Base-by-base conservation (phyloP, 2,329 filamentous ascomycete genomes). In the Beauveria scarabaeidicola region DNA sequence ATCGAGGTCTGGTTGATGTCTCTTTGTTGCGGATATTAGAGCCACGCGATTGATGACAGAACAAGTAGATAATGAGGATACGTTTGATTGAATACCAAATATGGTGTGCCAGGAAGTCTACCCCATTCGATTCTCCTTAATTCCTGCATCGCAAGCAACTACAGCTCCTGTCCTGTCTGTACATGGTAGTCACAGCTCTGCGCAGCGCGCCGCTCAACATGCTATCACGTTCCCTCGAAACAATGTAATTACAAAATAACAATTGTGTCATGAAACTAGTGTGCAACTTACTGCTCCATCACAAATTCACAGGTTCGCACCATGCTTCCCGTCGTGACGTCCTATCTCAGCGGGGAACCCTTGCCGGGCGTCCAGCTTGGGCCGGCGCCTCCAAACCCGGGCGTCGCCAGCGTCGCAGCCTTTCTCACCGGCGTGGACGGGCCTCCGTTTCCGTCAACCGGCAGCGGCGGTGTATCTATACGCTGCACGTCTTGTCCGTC, bases 391-490 rank as follows among this genome's bases (percentile, higher is more conserved):
- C 74, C 74, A 63, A 78, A 77, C 3, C 71, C 71, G 27, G 69
- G 71, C 3, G 70, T 69, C 32, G 72, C 69, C 23, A 70, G 65
- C 43, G 72, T 68, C 13, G 69, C 72, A 32, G 74, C 75, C 66
- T 72, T 76, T 13, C 73, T 70, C 3, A 71, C 69, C 5, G 81
- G 81, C 36, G 80, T 83, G n/a, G 76, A 78, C 17, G 79, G 75
- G 2, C 67, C 40, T 27, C 65, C 46, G 13, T 46, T 69, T 15
- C 69, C 69, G 21, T 76, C 77, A 7, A 66, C 64, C 23, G 73
- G 69, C 11, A 80, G 70, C 4, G 83, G 81, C 3, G 82, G 81
- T 3, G 81, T 84, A 53, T 82, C 80, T n/a, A 75, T 77, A 58
- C 81, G 75, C 58, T 75, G 72, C 8, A 76, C 68, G 10, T 74